Evolutionary conservation across 148 eudicot species (phyloP), one percentile per base, ranked within the genome.

Genomic region (Gaultheria prostrata): DNA sequence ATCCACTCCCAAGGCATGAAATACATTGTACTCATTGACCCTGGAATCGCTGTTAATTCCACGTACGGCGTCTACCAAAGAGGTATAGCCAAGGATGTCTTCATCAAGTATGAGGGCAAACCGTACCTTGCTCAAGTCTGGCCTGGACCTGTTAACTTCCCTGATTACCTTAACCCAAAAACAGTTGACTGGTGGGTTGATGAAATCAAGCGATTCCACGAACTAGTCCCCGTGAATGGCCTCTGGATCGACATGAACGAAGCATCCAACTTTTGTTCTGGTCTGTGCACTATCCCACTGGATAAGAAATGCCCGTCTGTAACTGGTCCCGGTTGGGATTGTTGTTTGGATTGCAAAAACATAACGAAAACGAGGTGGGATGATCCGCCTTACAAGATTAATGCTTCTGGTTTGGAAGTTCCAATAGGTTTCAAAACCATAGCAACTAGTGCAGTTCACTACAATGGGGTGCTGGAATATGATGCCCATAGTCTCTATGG

Each of bases 171-270:
- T 30, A 96, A 96, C 88, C 98, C 99, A 1, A 92, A 90, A 82
- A 91, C 99, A 0, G 98, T 93, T 4, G 89, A 88, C 2, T 96
- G 99, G 99, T 96, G 99, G 99, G 92, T 85, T 11, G 97, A 93
- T 89, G 99, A 96, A 84, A 87, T 96, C 20, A 84, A 84, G 3
- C 87, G 95, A 8, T 96, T 96, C 87, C 99, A 94, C 80, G 92
- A 94, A 61, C 93, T 96, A 75, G 93, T 96, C 39, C 99, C 98
- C 1, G 93, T 96, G 28, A 93, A 96, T 84, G 99, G 99, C 48
- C 88, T 96, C 26, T 96, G 99, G 99, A 96, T 96, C 20, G 99
- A 96, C 89, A 96, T 96, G 99, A 93, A 96, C 12, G 99, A 96
- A 79, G 97, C 88, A 57, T 96, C 99, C 0, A 96, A 96, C 80